Percentiles rank a stretch among this genome's conserved stretches.
Conservation (phyloP, 1,284 basidiomycete genomes). For the Mycosarcoma maydis region DNA sequence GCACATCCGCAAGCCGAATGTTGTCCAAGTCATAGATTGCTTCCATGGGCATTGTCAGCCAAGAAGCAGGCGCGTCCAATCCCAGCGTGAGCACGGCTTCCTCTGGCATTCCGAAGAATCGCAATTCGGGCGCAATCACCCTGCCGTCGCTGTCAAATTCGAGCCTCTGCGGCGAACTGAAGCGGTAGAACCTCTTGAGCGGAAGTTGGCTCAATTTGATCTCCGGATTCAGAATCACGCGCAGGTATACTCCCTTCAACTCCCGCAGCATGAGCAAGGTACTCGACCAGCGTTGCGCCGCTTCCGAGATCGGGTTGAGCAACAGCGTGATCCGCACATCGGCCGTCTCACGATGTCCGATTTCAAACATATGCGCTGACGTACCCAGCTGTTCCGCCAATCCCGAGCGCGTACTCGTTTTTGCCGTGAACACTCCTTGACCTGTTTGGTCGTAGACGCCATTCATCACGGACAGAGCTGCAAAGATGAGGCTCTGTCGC, state of each 20-base stretch:
- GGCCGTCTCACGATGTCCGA: constrained; percentile 77
- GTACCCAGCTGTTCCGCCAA: constrained; percentile 31
- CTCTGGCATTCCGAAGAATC: constrained; percentile 68
- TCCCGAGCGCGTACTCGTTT: constrained; percentile 20
- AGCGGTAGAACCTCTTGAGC: constrained; percentile 92
- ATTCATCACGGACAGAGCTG: constrained; percentile 38
- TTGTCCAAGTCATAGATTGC: constrained; percentile 95
- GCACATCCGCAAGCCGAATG: constrained; percentile 80
- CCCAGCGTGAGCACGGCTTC: constrained; percentile 86
- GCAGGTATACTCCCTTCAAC: constrained; percentile 47
- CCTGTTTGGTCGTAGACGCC: constrained; percentile 28
- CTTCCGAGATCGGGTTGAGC: constrained; percentile 84
- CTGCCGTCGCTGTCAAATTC: constrained; percentile 77
- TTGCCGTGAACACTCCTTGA: constrained; percentile 24
- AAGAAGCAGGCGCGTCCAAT: constrained; percentile 87
- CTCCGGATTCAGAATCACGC: constrained; percentile 57
- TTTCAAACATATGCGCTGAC: constrained; percentile 68
- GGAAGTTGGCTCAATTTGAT: constrained; percentile 74
- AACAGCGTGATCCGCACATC: constrained; percentile 79
- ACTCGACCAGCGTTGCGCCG: constrained; percentile 84
- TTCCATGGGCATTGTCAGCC: constrained; percentile 89
- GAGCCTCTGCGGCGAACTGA: constrained; percentile 74
- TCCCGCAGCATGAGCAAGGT: constrained; percentile 67
- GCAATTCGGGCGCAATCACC: constrained; percentile 59
- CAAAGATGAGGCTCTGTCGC: constrained; percentile 45